Base-by-base conservation (phyloP, 2,329 filamentous ascomycete species). In the Harringtonia aguacate region DNA sequence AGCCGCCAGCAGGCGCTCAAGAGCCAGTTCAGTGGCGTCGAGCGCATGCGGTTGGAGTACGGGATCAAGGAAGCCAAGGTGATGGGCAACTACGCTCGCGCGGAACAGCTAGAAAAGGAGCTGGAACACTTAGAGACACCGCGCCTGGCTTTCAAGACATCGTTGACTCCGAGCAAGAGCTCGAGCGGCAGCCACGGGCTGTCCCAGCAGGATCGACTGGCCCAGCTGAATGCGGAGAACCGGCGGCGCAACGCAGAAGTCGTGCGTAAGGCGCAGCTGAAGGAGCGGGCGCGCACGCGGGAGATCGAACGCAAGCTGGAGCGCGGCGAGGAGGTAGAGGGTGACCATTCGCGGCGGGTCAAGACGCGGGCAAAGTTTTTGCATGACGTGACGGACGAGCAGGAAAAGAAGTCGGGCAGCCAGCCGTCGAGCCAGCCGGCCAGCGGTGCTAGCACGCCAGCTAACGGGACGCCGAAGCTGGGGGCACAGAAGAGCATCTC, bases 201-300 rank as follows among this genome's bases (percentile, higher is more conserved):
- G 29, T 70, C 69, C 12, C 84, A 94, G 60, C 86, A 90, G 60
- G 86, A 94, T 51, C 81, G 85, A 24, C 73, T 97, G 21, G 85
- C 86, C 0, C 76, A 84, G 56, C 72, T 95, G 52, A 98, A 98
- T 63, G 72, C 77, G 24, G 79, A 84, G 57, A 95, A 95, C 62
- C 81, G 90, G 49, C 79, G 81, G 46, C 75, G 81, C 53, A 95
- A 95, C 57, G 75, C 77, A n/a, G 86, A 95, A 58, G 81, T 85
- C 39, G 84, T 97, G n/a, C 86, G 90, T 47, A 85, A 86, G 61
- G 90, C 89, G 1, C 85, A 95, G 58, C 71, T 95, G 45, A 82
- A 83, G 53, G 92, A 98, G 65, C 76, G 81, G 53, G 75, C 75
- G 40, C 73, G 72, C 51, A 69, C 69, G 54, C 77, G 75, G 50